Base-by-base conservation (phyloP, 2,329 filamentous ascomycete genomes). In the Nothophoma quercina region DNA sequence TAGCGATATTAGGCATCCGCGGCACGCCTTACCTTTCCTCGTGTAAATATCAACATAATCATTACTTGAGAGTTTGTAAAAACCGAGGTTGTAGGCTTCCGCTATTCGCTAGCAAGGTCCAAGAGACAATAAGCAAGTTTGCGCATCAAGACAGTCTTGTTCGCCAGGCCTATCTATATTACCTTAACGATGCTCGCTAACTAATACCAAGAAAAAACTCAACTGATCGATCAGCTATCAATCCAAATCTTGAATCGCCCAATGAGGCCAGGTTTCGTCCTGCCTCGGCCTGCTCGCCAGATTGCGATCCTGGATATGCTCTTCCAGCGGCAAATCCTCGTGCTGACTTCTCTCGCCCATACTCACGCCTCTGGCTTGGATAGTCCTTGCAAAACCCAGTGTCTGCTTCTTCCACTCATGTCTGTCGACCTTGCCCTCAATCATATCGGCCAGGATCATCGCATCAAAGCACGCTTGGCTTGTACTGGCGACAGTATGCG, bases 381-480 rank as follows among this genome's bases (percentile, higher is more conserved):
- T 60, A 3, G 63, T 68, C 30, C 62, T 62, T 36, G 76, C 75
- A 64, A 70, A 76, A 0, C 65, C 68, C 62, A 77, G 56, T 0
- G 71, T 70, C 46, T 69, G 56, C 26, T 45, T 56, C 51, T 74
- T 73, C 72, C 78, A 79, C 39, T 71, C 57, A 5, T 61, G 53
- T 35, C 66, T 53, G 2, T 62, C 56, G 28, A 75, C 68, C 40
- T 75, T 69, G 0, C 77, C 77, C 7, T 65, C 56, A 51, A 78
- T 65, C 55, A 77, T 72, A 50, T 73, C 68, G 1, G 69, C 77
- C 12, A 81, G 54, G 5, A 67, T 68, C 58, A 77, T 61, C 4
- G 75, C 75, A 59, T 81, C 77, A 33, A 75, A 75, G 2, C 77
- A 79, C 4, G 78, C 78, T 56, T 82, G 79, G 21, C 78, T 76